phyloP scores from a whole-genome alignment of 805 yeast genomes.

The Saturnispora besseyi region DNA sequence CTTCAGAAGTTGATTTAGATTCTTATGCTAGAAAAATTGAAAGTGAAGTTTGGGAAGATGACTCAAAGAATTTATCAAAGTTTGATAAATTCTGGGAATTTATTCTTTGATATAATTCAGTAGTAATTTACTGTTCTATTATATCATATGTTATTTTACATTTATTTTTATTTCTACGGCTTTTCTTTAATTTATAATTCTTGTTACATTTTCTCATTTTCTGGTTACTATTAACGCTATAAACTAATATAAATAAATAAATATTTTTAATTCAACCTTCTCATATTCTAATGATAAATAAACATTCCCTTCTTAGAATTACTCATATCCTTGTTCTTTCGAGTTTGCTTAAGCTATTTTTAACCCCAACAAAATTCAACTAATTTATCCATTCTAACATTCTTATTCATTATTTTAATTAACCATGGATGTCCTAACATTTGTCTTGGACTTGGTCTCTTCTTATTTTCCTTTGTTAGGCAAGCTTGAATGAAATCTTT shows the following conservation, averaged over 20 bases:
- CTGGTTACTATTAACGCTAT: no score
- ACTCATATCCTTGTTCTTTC: background rate
- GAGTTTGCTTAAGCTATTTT: no score
- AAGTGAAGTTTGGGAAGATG: slow-evolving; percentile 49
- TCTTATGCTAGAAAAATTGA: slow-evolving; percentile 11
- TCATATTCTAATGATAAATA: no score
- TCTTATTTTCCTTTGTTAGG: slow-evolving; percentile 66
- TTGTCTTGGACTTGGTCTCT: slow-evolving; percentile 88
- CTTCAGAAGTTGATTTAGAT: slow-evolving; percentile 46
- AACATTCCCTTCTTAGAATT: no score
- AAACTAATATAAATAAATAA: no score
- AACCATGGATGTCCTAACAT: slow-evolving; percentile 95
- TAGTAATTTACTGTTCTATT: background rate
- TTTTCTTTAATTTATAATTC: no score
- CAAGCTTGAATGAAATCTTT: slow-evolving; percentile 76
- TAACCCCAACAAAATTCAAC: slow-evolving; percentile 62
- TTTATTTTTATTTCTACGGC: no score
- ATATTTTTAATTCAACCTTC: no score
- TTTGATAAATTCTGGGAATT: slow-evolving; percentile 10
- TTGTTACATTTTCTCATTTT: no score
- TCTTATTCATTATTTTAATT: slow-evolving; percentile 59
- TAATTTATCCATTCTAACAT: slow-evolving; percentile 80
- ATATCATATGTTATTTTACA: no score
- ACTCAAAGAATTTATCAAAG: slow-evolving; percentile 9
- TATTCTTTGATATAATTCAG: background rate